Evolutionary conservation across 805 yeast genomes (phyloP), one percentile per base, ranked within the genome.

Genomic region (Teunomyces panamensis): DNA sequence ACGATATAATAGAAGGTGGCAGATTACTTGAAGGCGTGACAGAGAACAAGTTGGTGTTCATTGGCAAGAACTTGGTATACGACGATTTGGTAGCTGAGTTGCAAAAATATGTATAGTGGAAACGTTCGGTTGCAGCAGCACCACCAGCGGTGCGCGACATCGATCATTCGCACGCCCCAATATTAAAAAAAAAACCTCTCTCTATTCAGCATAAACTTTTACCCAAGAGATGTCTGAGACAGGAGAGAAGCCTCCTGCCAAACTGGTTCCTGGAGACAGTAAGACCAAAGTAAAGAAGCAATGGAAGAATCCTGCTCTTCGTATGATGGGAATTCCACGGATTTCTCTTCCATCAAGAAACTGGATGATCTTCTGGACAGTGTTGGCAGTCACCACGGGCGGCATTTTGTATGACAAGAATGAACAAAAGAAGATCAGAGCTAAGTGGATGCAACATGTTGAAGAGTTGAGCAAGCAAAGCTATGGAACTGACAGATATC

Each of bases 311-410:
- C 96, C 96, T 1, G 96, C 95, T 1, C 77, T 91, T 41, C 69
- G 79, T 53, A 85, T 89, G 59, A 80, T 92, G 87, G 98, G 98
- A 0, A 78, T 92, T 42, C 88, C 89, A 4, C 68, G 84, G 10
- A 56, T 90, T 17, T 78, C 85, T 33, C 69, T 94, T 10, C 99
- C 99, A 0, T 85, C 96, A 0, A 75, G 97, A 52, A 94, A 92
- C 69, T 92, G 98, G 99, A 67, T 80, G 73, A 87, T 90, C 32
- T 94, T 94, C 67, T 86, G 96, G 87, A 62, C 84, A 0, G 80
- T 87, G 6, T 63, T 87, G 1, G 81, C 84, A 1, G 68, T 77
- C 1, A 68, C 86, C 32, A 75, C 87, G 2, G 92, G 96, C n/a
- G 89, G 92, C 9, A 76, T 83, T 28, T 77, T 77, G 11, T 90